Evolutionary conservation across 192 early-diverging fungal species (phyloP), one percentile per base, ranked within the genome.

Genomic region (Linderina pennispora): DNA sequence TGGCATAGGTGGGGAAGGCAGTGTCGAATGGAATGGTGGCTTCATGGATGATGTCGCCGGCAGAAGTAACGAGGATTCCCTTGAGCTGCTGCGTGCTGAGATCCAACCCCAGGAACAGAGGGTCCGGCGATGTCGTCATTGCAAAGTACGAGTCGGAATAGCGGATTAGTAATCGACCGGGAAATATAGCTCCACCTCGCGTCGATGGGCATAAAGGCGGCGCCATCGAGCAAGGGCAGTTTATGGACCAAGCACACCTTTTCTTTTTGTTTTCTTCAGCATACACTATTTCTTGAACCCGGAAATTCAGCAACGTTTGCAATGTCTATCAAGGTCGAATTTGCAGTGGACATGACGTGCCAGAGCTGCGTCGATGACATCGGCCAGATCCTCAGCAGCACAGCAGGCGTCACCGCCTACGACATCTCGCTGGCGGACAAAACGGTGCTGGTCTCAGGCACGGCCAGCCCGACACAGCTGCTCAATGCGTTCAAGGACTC

Each of bases 321-420:
- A n/a, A 58, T 64, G 60, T 24, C 33, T 17, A 66, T 68, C 48
- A 51, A 83, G 74, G 79, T 85, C 2, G 86, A 94, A 55, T 88
- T 89, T 33, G 89, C 89, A 4, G 88, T 94, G 18, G 80, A 90
- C 62, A 83, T 94, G 84, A 82, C 84, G 14, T 94, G 91, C 58
- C 74, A 83, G 59, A 77, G 76, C 20, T 94, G 91, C 48, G 88
- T 84, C 0, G 53, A 82, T 22, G 77, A 81, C 42, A 77, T 91
- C 41, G 62, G 58, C 9, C 65, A 76, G 14, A 81, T 83, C 8
- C 77, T 90, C 3, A 43, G 52, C 23, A 25, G 40, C 10, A 65
- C 76, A 26, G 54, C 62, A 45, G 85, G 77, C 42, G 72, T 91
- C 31, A 74, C 71, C 26, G 62, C 66, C n/a, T 72, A 82, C 61